A percentile compares a stretch with the other conserved stretches of the same genome.
Evolutionary conservation across 139 green algal species (phyloP).

Genomic region (Tetratostichococcus sp.): DNA sequence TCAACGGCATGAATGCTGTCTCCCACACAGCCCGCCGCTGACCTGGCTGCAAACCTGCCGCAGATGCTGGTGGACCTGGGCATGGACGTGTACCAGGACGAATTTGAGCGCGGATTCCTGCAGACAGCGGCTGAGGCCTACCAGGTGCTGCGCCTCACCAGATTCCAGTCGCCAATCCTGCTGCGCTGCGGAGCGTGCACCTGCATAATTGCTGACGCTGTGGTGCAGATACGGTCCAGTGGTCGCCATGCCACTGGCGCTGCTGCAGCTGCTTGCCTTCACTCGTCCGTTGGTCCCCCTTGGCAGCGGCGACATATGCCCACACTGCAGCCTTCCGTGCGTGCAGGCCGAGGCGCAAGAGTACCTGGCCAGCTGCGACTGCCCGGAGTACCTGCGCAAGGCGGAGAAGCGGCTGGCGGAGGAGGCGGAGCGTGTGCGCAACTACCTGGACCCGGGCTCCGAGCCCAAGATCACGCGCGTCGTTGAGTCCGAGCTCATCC

Average conservation of each 20-base stretch:
- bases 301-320: too few relatives aligned
- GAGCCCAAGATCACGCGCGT: constrained; percentile 70
- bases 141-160: constrained; percentile 34
- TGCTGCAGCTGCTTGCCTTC: too few relatives aligned
- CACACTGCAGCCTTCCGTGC: not conserved
- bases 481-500: constrained; percentile 85
- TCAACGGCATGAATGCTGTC: too few relatives aligned
- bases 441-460: constrained; percentile 82
- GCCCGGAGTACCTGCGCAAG: constrained; percentile 82
- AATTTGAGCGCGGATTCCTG: constrained; percentile 92
- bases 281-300: too few relatives aligned
- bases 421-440: constrained; percentile 79
- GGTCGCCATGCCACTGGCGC: too few relatives aligned
- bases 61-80: constrained; percentile 94
- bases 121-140: constrained; percentile 84
- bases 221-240: too few relatives aligned
- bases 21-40: too few relatives aligned
- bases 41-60: too few relatives aligned
- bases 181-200: too few relatives aligned
- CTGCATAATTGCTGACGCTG: too few relatives aligned
- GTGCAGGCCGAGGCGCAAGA: constrained; percentile 74
- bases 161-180: too few relatives aligned
- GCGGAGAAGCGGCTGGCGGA: constrained; percentile 81
- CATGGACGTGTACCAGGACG: constrained; percentile 73
- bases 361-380: constrained; percentile 71